Base-by-base conservation (phyloP, 225 moss, liverwort and hornwort species). In the Physcomitrium patens region DNA sequence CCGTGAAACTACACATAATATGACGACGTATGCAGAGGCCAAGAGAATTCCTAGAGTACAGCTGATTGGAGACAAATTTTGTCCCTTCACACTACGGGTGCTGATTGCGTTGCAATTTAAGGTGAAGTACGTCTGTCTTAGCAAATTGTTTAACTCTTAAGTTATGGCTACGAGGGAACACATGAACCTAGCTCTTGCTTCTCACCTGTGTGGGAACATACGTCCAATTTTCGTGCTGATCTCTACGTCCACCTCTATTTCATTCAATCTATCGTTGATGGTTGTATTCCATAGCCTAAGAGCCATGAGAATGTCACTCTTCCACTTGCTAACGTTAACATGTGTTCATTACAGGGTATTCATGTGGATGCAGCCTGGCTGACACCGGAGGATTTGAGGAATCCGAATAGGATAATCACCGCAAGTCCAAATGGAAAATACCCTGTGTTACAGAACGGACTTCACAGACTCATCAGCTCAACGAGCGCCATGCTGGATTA, bases 401-500 rank as follows among this genome's bases (percentile, higher is more conserved):
- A 47, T 44, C 60, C 44, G 46, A 72, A 72, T 7, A 37, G 31
- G 45, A 41, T 72, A 71, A 61, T 27, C 7, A 48, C 28, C 20
- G 49, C 48, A 45, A 44, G 72, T n/a, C 72, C 60, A 12, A 65
- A 73, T 20, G 73, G 73, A 1, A 67, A 67, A 9, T 43, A 71
- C 42, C 86, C 89, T 12, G 79, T 89, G 22, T 72, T 89, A 9
- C 86, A 86, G 51, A 65, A 89, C 24, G 89, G 86, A 16, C 63
- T 17, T 11, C 50, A 78, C 41, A 86, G 69, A 58, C 75, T 89
- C 61, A 81, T 72, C 31, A 84, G 89, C 24, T 83, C 76, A 20
- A 80, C 85, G 2, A 86, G 86, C 41, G 62, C 70, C 3, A 83
- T 89, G 68, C 67, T 89, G 78, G 75, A 89, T 73, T 89, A 89